Base-by-base conservation (phyloP, 768 basidiomycete species). In the Macrolepiota albuminosa region DNA sequence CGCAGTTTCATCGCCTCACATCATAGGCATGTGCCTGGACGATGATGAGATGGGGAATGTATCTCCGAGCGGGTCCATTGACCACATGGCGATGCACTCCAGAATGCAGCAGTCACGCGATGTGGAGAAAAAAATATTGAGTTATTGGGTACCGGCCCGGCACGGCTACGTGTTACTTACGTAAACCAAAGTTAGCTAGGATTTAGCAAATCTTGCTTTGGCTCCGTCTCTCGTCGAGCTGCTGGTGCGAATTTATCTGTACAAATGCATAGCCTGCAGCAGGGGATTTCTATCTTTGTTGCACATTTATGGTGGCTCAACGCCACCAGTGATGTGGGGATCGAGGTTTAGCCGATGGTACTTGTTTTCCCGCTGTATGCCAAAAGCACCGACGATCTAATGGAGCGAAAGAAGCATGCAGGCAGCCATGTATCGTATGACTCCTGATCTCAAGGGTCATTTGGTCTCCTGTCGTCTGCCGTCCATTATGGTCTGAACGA, bases 321-420 rank as follows among this genome's bases (percentile, higher is more conserved):
- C n/a, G 50, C 34, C 21, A 37, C 34, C 24, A 11, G 21, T 46
- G 45, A 42, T 45, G 11, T 10, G 13, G n/a, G 31, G 13, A 10
- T n/a, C 6, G n/a, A 13, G 16, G 26, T 51, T n/a, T 34, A 40
- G 53, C 39, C 26, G 53, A 31, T 42, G 26, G 4, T n/a, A n/a
- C 16, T 52, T 59, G 51, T 42, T 53, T 49, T 16, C 34, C 37
- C 49, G 33, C 18, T 37, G 21, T 21, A 16, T 26, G 16, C n/a
- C 48, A 33, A 29, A 33, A n/a, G 49, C 16, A 43, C 39, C 55
- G 26, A 40, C 48, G 46, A 31, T 51, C 47, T 26, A 55, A 63
- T 60, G 62, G 59, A 46, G 56, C 39, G 24, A 31, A 39, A 31
- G 52, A 45, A 59, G 55, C 36, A 34, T 37, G 14, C 8, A 26